Evolutionary conservation across 352 stramenopile species (phyloP).

Genomic region (Pythium aquatile): DNA sequence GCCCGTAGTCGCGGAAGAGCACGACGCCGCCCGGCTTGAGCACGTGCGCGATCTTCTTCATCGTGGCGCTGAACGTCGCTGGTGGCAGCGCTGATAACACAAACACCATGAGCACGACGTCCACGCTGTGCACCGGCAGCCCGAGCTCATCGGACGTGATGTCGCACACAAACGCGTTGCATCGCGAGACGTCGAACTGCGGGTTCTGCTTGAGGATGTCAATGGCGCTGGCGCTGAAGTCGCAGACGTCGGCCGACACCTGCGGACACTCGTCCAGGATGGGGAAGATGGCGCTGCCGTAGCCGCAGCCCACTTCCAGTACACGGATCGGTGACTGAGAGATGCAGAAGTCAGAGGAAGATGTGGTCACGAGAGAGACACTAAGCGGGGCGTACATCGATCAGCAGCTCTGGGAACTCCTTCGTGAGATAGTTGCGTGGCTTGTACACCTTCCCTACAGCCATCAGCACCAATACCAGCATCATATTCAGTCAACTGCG

Average conservation of each 20-base stretch:
- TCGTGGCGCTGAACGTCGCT: slow-evolving; percentile 39
- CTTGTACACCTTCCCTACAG: slow-evolving; percentile 75
- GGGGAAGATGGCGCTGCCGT: slow-evolving; percentile 85
- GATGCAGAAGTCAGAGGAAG: background rate
- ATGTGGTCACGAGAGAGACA: background rate
- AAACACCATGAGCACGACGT: slow-evolving; percentile 84
- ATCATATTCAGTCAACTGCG: background rate
- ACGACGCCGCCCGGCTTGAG: slow-evolving; percentile 66
- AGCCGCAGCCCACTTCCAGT: slow-evolving; percentile 84
- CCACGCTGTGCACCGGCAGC: slow-evolving; percentile 50
- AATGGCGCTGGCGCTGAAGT: slow-evolving; percentile 84
- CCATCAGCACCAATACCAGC: background rate
- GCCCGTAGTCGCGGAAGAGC: slow-evolving; percentile 86
- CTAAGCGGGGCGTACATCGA: slow-evolving; percentile 16
- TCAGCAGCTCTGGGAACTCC: slow-evolving; percentile 76
- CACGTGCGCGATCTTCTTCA: slow-evolving; percentile 57
- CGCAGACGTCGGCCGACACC: slow-evolving; percentile 68
- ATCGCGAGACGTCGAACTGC: slow-evolving; percentile 46
- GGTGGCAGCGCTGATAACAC: slow-evolving; percentile 77
- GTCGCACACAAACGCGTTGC: slow-evolving; percentile 73
- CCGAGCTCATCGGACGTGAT: slow-evolving; percentile 55
- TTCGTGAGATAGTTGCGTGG: slow-evolving; percentile 79
- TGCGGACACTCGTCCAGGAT: slow-evolving; percentile 68
- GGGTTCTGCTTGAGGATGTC: slow-evolving; percentile 57
- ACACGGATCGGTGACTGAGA: slow-evolving; percentile 38